Evolutionary conservation across 23 red algal genomes (phyloP).

Genomic region (Gracilariopsis chorda): DNA sequence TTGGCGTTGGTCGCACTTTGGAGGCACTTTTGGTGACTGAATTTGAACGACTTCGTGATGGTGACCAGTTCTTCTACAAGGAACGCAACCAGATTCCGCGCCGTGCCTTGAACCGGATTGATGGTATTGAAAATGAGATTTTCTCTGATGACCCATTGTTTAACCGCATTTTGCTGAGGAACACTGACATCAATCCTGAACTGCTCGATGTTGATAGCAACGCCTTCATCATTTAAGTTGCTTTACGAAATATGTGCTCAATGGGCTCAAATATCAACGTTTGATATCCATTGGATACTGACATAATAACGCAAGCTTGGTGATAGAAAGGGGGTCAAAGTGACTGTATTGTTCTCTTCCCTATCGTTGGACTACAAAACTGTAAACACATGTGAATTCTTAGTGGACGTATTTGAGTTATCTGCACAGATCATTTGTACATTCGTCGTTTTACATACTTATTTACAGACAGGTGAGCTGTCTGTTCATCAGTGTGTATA

Average conservation of each 20-base stretch:
- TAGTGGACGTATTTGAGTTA: too few species aligned
- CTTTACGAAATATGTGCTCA: neutral
- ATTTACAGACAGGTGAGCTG: too few species aligned
- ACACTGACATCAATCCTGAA: neutral
- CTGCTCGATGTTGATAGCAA: neutral
- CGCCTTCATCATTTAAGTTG: neutral
- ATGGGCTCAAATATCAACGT: too few species aligned
- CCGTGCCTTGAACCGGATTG: neutral
- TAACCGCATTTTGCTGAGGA: neutral
- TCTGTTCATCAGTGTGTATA: too few species aligned
- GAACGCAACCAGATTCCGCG: neutral
- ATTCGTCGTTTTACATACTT: too few species aligned
- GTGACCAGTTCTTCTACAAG: slow-evolving; percentile 67
- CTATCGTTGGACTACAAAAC: too few species aligned
- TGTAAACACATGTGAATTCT: too few species aligned
- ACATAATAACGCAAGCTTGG: too few species aligned
- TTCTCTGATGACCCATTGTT: neutral
- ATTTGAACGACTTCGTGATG: slow-evolving; percentile 49
- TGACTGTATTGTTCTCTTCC: too few species aligned
- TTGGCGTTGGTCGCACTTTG: slow-evolving; percentile 6
- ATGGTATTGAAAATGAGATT: neutral
- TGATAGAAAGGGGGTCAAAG: too few species aligned
- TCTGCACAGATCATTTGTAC: too few species aligned
- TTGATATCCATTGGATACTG: too few species aligned
- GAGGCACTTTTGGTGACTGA: neutral